Conservation (phyloP, 805 yeast genomes). For the Spathaspora sp. region DNA sequence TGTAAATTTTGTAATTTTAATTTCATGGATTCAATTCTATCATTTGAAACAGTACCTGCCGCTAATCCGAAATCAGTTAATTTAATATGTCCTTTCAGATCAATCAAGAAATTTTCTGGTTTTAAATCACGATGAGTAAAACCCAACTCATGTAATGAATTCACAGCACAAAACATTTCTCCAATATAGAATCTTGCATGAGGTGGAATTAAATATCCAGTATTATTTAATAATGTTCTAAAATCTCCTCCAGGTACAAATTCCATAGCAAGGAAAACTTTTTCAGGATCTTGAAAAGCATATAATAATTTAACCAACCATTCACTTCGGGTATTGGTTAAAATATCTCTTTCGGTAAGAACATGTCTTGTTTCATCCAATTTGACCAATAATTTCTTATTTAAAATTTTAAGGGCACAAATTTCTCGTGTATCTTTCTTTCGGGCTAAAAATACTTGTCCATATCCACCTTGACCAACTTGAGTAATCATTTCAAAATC, state of each 20-base stretch:
- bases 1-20: conserved; percentile 64
- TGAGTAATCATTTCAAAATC: conserved; percentile 97
- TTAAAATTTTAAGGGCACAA: conserved; percentile 90
- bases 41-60: conserved; percentile 91
- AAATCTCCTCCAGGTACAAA: conserved; percentile 99
- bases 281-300: conserved; percentile 91
- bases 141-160: conserved; percentile 90
- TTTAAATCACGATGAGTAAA: conserved; percentile 96
- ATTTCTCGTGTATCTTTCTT: conserved; percentile 93
- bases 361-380: conserved; percentile 95
- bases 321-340: conserved; percentile 92
- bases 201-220: conserved; percentile 88
- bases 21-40: conserved; percentile 90
- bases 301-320: conserved; percentile 93
- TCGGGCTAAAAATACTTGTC: conserved; percentile 94
- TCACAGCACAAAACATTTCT: conserved; percentile 95
- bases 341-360: conserved; percentile 90
- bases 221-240: conserved; percentile 88
- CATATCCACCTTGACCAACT: conserved; percentile 99
- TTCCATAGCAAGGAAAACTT: conserved; percentile 95
- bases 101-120: conserved; percentile 91
- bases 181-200: conserved; percentile 94
- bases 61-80: conserved; percentile 96
- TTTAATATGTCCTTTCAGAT: conserved; percentile 86
- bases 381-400: conserved; percentile 79